These are phyloP conservation scores for Coemansia sp. DNA, from an alignment of 192 early-diverging fungal genomes.

Conservation along the genomic window DNA sequence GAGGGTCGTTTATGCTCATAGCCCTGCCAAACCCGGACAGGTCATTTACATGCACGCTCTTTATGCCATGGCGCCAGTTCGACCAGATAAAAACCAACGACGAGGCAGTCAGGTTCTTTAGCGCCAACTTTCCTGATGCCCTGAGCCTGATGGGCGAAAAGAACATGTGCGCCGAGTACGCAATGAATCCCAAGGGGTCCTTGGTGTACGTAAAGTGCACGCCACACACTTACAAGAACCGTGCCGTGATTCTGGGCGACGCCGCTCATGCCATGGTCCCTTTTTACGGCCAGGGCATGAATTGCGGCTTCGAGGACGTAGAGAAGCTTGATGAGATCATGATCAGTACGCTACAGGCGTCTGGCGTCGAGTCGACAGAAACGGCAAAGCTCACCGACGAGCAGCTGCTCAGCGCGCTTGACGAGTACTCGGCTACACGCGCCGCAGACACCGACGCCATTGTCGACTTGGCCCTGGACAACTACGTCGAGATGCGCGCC, in stretches of 20 bases:
- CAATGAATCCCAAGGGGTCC: slow-evolving; percentile 78
- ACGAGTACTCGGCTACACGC: slow-evolving; percentile 68
- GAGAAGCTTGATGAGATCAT: slow-evolving; percentile 58
- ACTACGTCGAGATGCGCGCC: slow-evolving; percentile 93
- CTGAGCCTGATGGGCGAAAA: slow-evolving; percentile 75
- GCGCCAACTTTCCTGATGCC: slow-evolving; percentile 71
- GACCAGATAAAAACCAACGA: slow-evolving; percentile 61
- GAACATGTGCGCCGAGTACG: slow-evolving; percentile 70
- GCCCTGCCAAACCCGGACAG: slow-evolving; percentile 92
- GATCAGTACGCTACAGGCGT: slow-evolving; percentile 57
- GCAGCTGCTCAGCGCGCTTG: slow-evolving; percentile 60
- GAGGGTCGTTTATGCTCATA: slow-evolving; percentile 96
- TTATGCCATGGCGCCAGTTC: slow-evolving; percentile 90
- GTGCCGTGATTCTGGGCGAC: slow-evolving; percentile 83
- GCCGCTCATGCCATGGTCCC: slow-evolving; percentile 99
- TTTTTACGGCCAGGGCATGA: slow-evolving; percentile 98
- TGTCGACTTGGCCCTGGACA: slow-evolving; percentile 89
- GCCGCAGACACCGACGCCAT: slow-evolving; percentile 80
- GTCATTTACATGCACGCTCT: slow-evolving; percentile 94
- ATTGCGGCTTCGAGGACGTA: slow-evolving; percentile 96
- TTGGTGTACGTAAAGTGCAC: slow-evolving; percentile 80
- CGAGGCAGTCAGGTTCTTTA: slow-evolving; percentile 70
- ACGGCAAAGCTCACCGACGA: slow-evolving; percentile 38
- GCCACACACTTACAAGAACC: slow-evolving; percentile 82
- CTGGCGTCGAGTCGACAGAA: slow-evolving; percentile 11